Base-by-base conservation (phyloP, 2,329 filamentous ascomycete species). In the Aspergillus ochraceus region DNA sequence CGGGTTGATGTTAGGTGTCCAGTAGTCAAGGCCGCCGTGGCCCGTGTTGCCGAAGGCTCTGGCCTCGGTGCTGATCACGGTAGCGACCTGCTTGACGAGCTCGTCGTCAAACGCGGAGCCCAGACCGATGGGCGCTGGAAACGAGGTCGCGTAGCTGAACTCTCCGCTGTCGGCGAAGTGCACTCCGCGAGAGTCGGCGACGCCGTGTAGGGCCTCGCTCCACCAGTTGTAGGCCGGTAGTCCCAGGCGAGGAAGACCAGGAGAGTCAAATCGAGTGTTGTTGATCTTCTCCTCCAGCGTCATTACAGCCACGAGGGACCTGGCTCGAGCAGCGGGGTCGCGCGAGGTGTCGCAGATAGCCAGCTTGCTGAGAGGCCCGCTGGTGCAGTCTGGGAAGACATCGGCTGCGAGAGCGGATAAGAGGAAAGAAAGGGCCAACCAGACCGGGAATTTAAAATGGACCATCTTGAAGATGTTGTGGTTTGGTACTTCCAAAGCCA, bases 1-100 rank as follows among this genome's bases (percentile, higher is more conserved):
- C 0, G 84, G 82, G 66, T 88, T 88, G 69, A 89, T 85, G 65
- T 88, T 88, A 0, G 87, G 87, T 0, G 87, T 88, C 57, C 66
- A 67, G 55, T 55, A 64, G 49, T 68, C 64, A 6, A 70, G 60
- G 26, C 64, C 65, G 20, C 60, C 80, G 12, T 79, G 74, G 5
- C 81, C 83, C 5, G 72, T 80, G 66, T 89, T 89, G 65, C 77
- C 84, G 69, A 88, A 89, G 0, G 86, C 86, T 52, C 87, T 78
- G 2, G 84, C 85, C 69, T 89, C 86, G 0, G 81, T 87, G n/a
- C 74, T 75, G 30, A 72, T 65, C 1, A 84, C 77, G 1, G 74
- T 77, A 1, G 81, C 86, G 2, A 89, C 80, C 4, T 78, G 72
- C 45, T 77, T 66, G 58, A 89, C 82, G 22, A 89, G 72, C 0